Conservation (phyloP, 1,139 yeast species). For the Candida dubliniensis region DNA sequence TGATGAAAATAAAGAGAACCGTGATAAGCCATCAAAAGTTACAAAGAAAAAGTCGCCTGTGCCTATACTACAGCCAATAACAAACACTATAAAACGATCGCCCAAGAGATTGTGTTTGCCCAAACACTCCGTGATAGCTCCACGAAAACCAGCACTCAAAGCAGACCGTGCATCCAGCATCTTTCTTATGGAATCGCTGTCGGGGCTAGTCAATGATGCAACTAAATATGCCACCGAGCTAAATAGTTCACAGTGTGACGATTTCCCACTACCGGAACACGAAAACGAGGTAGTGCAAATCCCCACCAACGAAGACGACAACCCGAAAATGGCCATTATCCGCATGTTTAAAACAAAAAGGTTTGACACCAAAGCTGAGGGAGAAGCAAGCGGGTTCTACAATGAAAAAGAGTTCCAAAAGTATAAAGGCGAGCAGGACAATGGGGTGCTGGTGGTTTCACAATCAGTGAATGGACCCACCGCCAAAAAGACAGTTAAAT, state of each 20-base stretch:
- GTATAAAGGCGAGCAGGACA: constrained; percentile 3
- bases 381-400: too few relatives aligned
- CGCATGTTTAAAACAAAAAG: constrained; percentile 39
- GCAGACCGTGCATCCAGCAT: constrained; percentile 23
- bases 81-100: constrained; percentile 12
- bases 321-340: constrained; percentile 56
- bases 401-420: too few relatives aligned
- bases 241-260: constrained; percentile 62
- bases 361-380: too few relatives aligned
- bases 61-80: constrained; percentile 34
- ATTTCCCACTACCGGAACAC: constrained; percentile 63
- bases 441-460: constrained; percentile 23
- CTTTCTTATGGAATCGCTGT: constrained; percentile 64
- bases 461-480: background rate
- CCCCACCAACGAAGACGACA: constrained; percentile 51
- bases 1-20: constrained; percentile 38
- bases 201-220: constrained; percentile 67
- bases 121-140: constrained; percentile 21
- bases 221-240: constrained; percentile 76
- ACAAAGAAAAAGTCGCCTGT: constrained; percentile 12
- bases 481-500: constrained; percentile 30
- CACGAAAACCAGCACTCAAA: constrained; percentile 8
- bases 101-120: constrained; percentile 43
- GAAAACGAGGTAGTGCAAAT: constrained; percentile 63
- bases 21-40: constrained; percentile 7